Evolutionary conservation across 176 grass and related monocot genomes (phyloP).

Genomic region (Bromus sterilis): DNA sequence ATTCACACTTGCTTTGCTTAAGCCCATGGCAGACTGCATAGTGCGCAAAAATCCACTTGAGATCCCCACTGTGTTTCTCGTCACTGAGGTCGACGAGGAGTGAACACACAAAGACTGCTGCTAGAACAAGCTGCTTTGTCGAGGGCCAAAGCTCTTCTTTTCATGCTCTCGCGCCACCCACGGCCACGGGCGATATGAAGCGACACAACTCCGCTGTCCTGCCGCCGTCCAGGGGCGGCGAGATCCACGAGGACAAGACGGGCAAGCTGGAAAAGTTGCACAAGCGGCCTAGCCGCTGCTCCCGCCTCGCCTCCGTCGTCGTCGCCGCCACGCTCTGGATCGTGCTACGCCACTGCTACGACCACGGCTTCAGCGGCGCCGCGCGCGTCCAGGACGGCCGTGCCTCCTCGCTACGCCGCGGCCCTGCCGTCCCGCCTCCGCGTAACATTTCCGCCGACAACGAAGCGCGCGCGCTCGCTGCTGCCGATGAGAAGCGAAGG

Average conservation of each 20-base stretch:
- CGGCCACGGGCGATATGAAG: conserved; percentile 37
- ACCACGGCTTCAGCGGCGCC: conserved; percentile 5
- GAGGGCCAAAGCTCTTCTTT: not conserved
- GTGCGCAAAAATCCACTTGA: not conserved
- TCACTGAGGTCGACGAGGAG: not conserved
- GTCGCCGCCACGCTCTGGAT: conserved; percentile 17
- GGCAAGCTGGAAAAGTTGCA: not conserved
- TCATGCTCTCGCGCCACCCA: not conserved
- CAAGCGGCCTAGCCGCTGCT: conserved; percentile 6
- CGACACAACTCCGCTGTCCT: conserved; percentile 14
- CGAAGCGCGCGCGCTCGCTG: not conserved
- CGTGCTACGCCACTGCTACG: conserved; percentile 38
- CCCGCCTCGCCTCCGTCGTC: conserved; percentile 34
- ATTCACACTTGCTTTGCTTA: not conserved
- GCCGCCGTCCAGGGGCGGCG: conserved; percentile 13
- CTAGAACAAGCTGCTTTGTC: not conserved
- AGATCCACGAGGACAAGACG: not conserved
- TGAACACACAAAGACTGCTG: not conserved
- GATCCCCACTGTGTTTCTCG: not conserved
- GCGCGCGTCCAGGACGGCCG: conserved; percentile 5
- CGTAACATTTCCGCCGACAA: not conserved
- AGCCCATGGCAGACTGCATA: not conserved
- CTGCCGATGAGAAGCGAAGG: conserved; percentile 20
- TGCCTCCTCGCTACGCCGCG: not conserved
- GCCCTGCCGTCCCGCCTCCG: not conserved